Evolutionary conservation across 2,329 filamentous ascomycete genomes (phyloP).

Genomic region (Orbilia oligospora): DNA sequence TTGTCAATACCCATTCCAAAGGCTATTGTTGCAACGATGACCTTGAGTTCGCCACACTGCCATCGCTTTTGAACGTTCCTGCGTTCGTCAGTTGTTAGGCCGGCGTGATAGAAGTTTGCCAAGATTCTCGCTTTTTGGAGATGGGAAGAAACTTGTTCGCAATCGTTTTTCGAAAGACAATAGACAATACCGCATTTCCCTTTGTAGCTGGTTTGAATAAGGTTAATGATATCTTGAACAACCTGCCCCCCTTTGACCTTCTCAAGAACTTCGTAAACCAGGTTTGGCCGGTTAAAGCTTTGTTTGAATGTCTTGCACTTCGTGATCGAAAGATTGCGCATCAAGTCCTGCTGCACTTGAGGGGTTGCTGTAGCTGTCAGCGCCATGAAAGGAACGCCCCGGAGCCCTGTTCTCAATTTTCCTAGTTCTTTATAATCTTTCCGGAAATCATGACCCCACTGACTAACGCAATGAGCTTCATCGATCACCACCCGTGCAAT

Average conservation of each 20-base stretch:
- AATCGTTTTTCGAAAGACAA: slow-evolving; percentile 85
- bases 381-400: slow-evolving; percentile 89
- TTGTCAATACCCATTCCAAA: slow-evolving; percentile 99
- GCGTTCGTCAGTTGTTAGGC: slow-evolving; percentile 78
- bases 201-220: slow-evolving; percentile 79
- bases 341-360: slow-evolving; percentile 91
- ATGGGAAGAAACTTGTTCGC: slow-evolving; percentile 82
- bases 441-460: slow-evolving; percentile 98
- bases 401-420: slow-evolving; percentile 78
- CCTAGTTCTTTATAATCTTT: slow-evolving; percentile 94
- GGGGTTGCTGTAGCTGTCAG: slow-evolving; percentile 94
- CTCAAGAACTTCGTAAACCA: slow-evolving; percentile 85
- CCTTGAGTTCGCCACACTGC: slow-evolving; percentile 83
- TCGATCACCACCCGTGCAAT: slow-evolving; percentile 95
- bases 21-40: slow-evolving; percentile 97
- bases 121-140: slow-evolving; percentile 76
- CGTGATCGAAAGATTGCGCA: slow-evolving; percentile 87
- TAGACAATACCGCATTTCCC: slow-evolving; percentile 91
- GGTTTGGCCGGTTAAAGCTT: slow-evolving; percentile 96
- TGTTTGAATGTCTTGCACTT: slow-evolving; percentile 85
- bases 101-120: slow-evolving; percentile 89
- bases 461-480: slow-evolving; percentile 98
- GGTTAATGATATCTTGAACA: slow-evolving; percentile 71
- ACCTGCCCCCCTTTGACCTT: slow-evolving; percentile 76
- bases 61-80: slow-evolving; percentile 81